Percentiles rank a stretch among this genome's conserved stretches.
These are phyloP conservation scores for Rhynchospora pubera DNA, from an alignment of 176 grass and related monocot species.

Conservation along the genomic window DNA sequence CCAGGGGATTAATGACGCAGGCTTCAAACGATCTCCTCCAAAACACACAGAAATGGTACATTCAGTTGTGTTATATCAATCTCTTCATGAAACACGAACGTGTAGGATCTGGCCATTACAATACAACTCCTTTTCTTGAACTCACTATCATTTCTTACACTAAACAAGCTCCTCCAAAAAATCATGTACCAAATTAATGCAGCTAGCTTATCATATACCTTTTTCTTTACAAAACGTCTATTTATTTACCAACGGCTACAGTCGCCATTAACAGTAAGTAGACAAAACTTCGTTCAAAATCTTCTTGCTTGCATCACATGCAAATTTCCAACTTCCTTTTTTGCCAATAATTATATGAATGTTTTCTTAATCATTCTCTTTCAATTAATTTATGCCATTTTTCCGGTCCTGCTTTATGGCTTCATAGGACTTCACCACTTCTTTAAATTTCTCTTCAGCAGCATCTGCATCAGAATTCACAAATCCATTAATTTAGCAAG, in stretches of 20 bases:
- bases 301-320: background rate
- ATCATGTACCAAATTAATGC: background rate
- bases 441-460: constrained; percentile 88
- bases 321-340: background rate
- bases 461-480: constrained; percentile 36
- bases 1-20: background rate
- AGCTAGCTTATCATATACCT: background rate
- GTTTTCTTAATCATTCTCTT: background rate
- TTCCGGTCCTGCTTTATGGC: constrained; percentile 84
- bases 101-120: background rate
- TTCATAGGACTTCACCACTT: constrained; percentile 82
- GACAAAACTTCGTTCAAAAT: background rate
- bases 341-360: background rate
- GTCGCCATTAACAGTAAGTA: background rate
- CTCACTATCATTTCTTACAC: background rate
- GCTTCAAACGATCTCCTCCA: background rate
- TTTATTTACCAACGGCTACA: background rate
- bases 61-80: background rate
- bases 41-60: background rate
- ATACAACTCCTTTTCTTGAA: background rate
- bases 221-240: background rate
- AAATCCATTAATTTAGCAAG: background rate
- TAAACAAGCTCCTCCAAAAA: background rate
- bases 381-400: constrained; percentile 33
- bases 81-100: background rate